These are phyloP conservation scores for Tylopilus balloui DNA, from an alignment of 768 basidiomycete species.

Conservation along the genomic window DNA sequence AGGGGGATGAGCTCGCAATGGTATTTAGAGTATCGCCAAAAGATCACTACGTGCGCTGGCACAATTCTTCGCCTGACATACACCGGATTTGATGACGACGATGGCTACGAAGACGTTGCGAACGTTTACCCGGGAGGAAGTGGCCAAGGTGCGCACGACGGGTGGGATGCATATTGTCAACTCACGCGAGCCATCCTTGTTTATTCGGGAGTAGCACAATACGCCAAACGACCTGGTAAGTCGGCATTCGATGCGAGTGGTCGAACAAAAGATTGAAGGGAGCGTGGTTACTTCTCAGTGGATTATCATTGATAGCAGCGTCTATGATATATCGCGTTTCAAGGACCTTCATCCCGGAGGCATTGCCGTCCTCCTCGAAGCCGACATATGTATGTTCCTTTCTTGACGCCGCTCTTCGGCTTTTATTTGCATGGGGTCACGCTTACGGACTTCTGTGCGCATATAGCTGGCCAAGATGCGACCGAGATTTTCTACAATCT, in stretches of 20 bases:
- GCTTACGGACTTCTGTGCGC: slow-evolving; percentile 42
- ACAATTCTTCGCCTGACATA: not conserved
- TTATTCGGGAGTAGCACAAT: slow-evolving; percentile 55
- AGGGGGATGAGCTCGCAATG: too few relatives aligned
- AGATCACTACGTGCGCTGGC: not conserved
- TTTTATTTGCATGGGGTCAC: not conserved
- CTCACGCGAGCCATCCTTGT: not conserved
- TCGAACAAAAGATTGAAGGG: not conserved
- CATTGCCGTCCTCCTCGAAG: not conserved
- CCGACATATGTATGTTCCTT: not conserved
- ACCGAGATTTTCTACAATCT: slow-evolving; percentile 78
- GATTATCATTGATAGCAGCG: slow-evolving; percentile 54
- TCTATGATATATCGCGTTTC: slow-evolving; percentile 79
- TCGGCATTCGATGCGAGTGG: not conserved
- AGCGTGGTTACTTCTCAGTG: not conserved
- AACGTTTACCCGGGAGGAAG: slow-evolving; percentile 60
- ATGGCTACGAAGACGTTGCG: slow-evolving; percentile 15
- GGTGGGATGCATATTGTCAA: not conserved
- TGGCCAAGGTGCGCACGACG: slow-evolving; percentile 50
- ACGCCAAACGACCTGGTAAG: slow-evolving; percentile 66
- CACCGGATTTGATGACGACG: not conserved
- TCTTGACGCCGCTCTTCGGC: too few relatives aligned
- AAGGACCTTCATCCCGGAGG: slow-evolving; percentile 32
- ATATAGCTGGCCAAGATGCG: slow-evolving; percentile 65
- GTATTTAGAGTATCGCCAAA: too few relatives aligned